Conservation (phyloP, 2,329 filamentous ascomycete genomes). For the Colletotrichum sp. region DNA sequence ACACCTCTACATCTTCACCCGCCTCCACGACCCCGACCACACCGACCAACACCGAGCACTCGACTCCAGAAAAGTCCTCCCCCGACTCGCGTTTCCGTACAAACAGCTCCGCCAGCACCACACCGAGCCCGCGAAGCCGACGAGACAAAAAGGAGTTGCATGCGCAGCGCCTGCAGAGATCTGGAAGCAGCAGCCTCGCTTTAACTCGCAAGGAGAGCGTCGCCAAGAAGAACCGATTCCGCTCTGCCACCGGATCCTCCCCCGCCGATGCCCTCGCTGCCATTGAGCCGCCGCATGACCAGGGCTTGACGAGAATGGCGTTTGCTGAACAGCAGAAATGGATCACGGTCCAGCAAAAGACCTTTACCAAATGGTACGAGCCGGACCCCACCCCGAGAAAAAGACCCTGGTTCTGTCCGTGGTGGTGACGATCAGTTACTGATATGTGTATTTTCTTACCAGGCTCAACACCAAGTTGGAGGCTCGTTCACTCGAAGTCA, state of each 20-base stretch:
- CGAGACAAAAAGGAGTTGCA: slow-evolving; percentile 55
- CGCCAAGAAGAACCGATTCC: slow-evolving; percentile 36
- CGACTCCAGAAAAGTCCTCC: slow-evolving; percentile 22
- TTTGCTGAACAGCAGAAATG: slow-evolving; percentile 69
- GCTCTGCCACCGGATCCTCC: slow-evolving; percentile 36
- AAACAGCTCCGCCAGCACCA: slow-evolving; percentile 23
- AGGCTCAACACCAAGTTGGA: slow-evolving; percentile 97
- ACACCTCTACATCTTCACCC: slow-evolving; percentile 25
- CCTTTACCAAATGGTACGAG: slow-evolving; percentile 88
- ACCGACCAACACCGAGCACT: slow-evolving; percentile 26
- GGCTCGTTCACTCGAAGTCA: slow-evolving; percentile 76
- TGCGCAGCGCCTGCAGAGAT: slow-evolving; percentile 52
- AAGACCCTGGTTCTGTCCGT: background rate
- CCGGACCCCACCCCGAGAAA: slow-evolving; percentile 9
- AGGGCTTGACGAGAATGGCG: slow-evolving; percentile 63
- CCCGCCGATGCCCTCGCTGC: slow-evolving; percentile 48
- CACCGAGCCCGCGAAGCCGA: slow-evolving; percentile 40
- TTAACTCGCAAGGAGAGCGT: slow-evolving; percentile 29
- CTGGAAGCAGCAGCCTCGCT: slow-evolving; percentile 41
- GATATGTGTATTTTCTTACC: slow-evolving; percentile 2
- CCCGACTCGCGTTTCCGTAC: slow-evolving; percentile 24
- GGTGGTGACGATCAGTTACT: background rate
- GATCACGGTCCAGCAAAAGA: slow-evolving; percentile 93
- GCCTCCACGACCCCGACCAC: slow-evolving; percentile 30
- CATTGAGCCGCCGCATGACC: slow-evolving; percentile 54